These are phyloP conservation scores for Fomes fomentarius DNA, from an alignment of 1,284 basidiomycete genomes.

Conservation along the genomic window DNA sequence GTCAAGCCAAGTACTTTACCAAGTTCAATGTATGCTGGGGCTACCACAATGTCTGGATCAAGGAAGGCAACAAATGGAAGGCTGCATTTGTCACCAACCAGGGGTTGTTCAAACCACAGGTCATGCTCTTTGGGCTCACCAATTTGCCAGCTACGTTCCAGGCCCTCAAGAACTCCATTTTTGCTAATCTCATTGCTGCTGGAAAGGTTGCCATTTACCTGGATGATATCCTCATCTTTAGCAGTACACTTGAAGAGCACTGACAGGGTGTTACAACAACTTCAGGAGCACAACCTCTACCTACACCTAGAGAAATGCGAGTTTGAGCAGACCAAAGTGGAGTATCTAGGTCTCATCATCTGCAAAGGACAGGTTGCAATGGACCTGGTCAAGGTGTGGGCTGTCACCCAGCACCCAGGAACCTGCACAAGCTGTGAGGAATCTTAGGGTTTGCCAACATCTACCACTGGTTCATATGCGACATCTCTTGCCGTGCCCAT, in stretches of 20 bases:
- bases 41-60: slow-evolving; percentile 23
- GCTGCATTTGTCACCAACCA: slow-evolving; percentile 30
- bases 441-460: no score
- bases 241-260: no score
- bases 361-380: no score
- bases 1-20: no score
- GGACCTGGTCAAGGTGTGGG: no score
- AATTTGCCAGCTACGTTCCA: slow-evolving; percentile 41
- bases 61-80: slow-evolving; percentile 22
- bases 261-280: slow-evolving; percentile 29
- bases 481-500: no score
- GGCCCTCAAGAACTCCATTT: slow-evolving; percentile 35
- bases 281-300: slow-evolving; percentile 28
- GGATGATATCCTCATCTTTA: slow-evolving; percentile 40
- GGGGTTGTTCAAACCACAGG: slow-evolving; percentile 29
- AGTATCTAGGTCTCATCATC: no score
- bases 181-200: slow-evolving; percentile 30
- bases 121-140: slow-evolving; percentile 39
- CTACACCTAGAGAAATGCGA: slow-evolving; percentile 29
- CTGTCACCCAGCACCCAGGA: no score
- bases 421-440: no score
- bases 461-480: no score
- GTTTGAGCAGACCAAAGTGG: slow-evolving; percentile 24
- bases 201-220: slow-evolving; percentile 35
- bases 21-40: no score